These are phyloP conservation scores for Botryotinia calthae DNA, from an alignment of 2,329 filamentous ascomycete species.

Conservation along the genomic window DNA sequence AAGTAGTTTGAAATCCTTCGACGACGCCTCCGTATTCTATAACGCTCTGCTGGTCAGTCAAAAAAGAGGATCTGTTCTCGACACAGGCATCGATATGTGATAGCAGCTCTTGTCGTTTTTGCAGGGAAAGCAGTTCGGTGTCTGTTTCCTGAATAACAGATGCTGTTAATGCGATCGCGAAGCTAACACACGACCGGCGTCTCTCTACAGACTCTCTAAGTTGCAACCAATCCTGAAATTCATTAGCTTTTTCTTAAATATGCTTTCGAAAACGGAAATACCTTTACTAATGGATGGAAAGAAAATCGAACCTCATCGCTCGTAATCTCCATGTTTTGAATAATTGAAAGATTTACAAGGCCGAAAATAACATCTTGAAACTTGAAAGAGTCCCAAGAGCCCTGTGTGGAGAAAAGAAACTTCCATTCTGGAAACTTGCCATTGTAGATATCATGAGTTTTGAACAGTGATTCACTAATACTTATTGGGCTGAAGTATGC, in stretches of 20 bases:
- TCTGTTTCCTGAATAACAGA: slow-evolving; percentile 3
- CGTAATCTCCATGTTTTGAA: slow-evolving; percentile 23
- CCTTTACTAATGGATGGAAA: slow-evolving; percentile 30
- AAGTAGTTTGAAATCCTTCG: slow-evolving; percentile 7
- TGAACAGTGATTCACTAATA: slow-evolving; percentile 19
- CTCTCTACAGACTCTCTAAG: background rate
- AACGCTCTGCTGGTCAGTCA: slow-evolving; percentile 3
- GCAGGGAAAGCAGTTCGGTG: background rate
- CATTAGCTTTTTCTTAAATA: slow-evolving; percentile 3
- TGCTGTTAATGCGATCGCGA: background rate
- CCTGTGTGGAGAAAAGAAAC: slow-evolving; percentile 2
- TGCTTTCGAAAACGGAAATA: slow-evolving; percentile 18
- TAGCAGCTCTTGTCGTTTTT: slow-evolving; percentile 14
- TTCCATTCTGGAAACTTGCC: background rate
- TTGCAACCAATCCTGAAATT: slow-evolving; percentile 8
- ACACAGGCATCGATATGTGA: slow-evolving; percentile 17
- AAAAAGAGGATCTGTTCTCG: slow-evolving; percentile 1
- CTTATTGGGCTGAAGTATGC: slow-evolving; percentile 28
- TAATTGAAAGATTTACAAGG: slow-evolving; percentile 28
- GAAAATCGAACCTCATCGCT: slow-evolving; percentile 23
- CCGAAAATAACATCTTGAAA: slow-evolving; percentile 26
- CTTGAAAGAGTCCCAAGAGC: slow-evolving; percentile 27
- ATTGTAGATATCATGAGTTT: background rate
- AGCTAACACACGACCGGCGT: background rate
- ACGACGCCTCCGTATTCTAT: slow-evolving; percentile 19